These are phyloP conservation scores for Aspergillus carbonarius DNA, from an alignment of 2,329 filamentous ascomycete species.

Conservation along the genomic window DNA sequence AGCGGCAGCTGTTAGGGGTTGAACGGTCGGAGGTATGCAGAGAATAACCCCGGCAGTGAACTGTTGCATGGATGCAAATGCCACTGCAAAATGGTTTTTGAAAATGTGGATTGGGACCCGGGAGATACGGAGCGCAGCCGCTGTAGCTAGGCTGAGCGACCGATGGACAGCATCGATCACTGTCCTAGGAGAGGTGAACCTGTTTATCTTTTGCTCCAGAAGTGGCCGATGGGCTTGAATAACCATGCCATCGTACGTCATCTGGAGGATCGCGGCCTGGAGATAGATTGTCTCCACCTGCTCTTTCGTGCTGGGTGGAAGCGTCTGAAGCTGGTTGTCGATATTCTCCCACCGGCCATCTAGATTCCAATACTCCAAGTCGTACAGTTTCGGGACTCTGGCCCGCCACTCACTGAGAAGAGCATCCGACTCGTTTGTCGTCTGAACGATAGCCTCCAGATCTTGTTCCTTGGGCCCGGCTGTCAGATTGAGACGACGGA, in stretches of 20 bases:
- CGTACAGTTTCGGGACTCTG: neutral
- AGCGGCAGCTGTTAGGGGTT: neutral
- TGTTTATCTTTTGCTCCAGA: neutral
- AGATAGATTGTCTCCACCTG: neutral
- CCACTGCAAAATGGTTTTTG: neutral
- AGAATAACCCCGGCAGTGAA: constrained; percentile 3
- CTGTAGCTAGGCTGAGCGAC: neutral
- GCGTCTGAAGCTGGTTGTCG: neutral
- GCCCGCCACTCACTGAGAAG: neutral
- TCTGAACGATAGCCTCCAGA: neutral
- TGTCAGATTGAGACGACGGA: neutral
- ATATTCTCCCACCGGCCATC: neutral
- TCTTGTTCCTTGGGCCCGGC: neutral
- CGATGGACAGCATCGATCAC: neutral
- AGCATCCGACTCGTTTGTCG: neutral
- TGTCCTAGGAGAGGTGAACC: neutral
- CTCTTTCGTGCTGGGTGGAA: neutral
- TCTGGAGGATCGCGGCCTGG: neutral
- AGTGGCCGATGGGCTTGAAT: neutral
- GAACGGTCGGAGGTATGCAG: neutral
- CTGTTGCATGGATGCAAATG: neutral
- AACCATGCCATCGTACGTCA: neutral
- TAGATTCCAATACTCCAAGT: neutral
- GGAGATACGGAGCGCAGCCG: neutral
- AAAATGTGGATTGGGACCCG: neutral